These are phyloP conservation scores for Trichoderma citrinoviride DNA, from an alignment of 2,329 filamentous ascomycete genomes.

Conservation along the genomic window DNA sequence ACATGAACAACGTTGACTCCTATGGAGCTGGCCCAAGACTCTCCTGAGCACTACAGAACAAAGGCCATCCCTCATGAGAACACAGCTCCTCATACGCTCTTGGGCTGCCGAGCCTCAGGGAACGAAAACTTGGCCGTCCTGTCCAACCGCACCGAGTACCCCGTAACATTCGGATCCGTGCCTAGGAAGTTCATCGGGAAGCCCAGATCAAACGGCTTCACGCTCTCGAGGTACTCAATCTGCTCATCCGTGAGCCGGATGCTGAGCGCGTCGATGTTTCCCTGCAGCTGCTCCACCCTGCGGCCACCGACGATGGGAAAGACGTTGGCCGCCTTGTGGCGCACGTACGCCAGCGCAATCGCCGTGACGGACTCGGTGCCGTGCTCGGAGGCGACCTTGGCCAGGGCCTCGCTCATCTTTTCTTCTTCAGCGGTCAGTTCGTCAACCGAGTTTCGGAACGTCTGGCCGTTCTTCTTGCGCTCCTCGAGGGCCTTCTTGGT, in stretches of 20 bases:
- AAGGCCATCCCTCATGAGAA: too few relatives aligned
- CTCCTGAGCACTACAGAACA: too few relatives aligned
- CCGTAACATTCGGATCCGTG: neutral
- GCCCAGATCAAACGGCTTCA: conserved; percentile 51
- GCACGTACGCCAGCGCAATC: conserved; percentile 57
- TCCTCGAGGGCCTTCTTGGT: conserved; percentile 2
- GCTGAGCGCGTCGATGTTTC: conserved; percentile 56
- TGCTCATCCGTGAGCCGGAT: conserved; percentile 52
- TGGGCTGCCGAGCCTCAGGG: neutral
- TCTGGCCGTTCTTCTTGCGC: neutral
- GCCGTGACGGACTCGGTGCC: conserved; percentile 20
- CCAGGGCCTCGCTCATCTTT: conserved; percentile 18
- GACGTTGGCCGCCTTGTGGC: conserved; percentile 58
- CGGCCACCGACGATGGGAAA: conserved; percentile 61
- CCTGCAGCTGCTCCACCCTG: conserved; percentile 59
- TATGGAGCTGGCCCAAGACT: too few relatives aligned
- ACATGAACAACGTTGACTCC: too few relatives aligned
- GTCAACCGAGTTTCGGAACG: neutral
- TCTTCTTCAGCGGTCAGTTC: conserved; percentile 24
- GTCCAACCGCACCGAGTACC: neutral
- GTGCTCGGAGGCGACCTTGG: conserved; percentile 17
- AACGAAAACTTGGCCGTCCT: neutral
- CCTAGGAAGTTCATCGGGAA: conserved; percentile 30
- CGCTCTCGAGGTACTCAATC: conserved; percentile 54
- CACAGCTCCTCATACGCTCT: neutral